These are phyloP conservation scores for Craspedostauros australis DNA, from an alignment of 108 stramenopile species.

Conservation along the genomic window DNA sequence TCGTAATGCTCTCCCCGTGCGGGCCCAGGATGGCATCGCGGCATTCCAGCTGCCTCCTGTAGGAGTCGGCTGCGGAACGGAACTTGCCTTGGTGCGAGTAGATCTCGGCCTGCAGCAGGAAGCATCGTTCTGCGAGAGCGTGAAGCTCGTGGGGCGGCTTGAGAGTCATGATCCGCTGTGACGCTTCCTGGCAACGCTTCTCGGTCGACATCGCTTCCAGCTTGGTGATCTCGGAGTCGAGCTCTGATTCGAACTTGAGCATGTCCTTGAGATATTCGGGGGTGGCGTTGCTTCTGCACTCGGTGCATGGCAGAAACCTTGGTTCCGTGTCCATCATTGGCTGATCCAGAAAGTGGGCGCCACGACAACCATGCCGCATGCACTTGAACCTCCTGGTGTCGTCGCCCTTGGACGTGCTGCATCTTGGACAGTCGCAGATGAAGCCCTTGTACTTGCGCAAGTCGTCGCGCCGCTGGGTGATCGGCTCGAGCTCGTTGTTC, in stretches of 20 bases:
- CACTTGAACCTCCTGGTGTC: conserved; percentile 26
- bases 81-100: conserved; percentile 17
- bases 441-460: conserved; percentile 18
- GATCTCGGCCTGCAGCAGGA: conserved; percentile 14
- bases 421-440: conserved; percentile 19
- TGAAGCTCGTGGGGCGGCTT: conserved; percentile 24
- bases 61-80: conserved; percentile 22
- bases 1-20: conserved; percentile 9
- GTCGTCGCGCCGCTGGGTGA: conserved; percentile 15
- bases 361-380: conserved; percentile 8
- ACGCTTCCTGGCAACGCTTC: not conserved
- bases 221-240: conserved; percentile 5
- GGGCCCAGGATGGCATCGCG: conserved; percentile 21
- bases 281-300: conserved; percentile 8
- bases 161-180: conserved; percentile 10
- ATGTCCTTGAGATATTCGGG: conserved; percentile 8
- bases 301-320: conserved; percentile 8
- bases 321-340: conserved; percentile 7
- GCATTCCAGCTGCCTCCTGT: conserved; percentile 19
- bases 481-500: conserved; percentile 13
- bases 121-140: conserved; percentile 24
- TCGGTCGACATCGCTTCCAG: conserved; percentile 6
- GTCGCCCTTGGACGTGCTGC: conserved; percentile 16
- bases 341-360: conserved; percentile 21
- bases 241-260: conserved; percentile 6